Evolutionary conservation across 2,329 filamentous ascomycete genomes (phyloP).

Genomic region (Metarhizium brunneum): DNA sequence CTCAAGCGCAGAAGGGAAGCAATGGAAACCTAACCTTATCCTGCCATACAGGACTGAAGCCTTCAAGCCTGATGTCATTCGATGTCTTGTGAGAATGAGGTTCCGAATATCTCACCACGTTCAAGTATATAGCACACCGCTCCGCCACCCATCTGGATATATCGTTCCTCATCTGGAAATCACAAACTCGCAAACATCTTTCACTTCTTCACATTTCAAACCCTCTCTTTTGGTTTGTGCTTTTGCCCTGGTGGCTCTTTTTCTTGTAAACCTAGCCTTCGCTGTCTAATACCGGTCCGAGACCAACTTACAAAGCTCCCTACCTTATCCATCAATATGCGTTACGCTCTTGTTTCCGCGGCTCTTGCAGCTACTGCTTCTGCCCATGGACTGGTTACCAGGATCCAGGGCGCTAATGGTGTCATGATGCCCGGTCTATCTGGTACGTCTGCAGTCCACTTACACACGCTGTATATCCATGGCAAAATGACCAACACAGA

Average conservation of each 20-base stretch:
- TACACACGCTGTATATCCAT: not conserved
- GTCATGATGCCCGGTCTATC: slow-evolving; percentile 52
- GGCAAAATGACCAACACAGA: slow-evolving; percentile 3
- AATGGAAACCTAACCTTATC: no score
- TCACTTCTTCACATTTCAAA: not conserved
- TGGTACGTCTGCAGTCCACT: slow-evolving; percentile 13
- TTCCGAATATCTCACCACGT: not conserved
- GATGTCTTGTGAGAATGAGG: not conserved
- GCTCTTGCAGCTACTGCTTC: slow-evolving; percentile 37
- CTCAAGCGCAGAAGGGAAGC: not conserved
- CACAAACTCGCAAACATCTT: not conserved
- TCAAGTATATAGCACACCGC: not conserved
- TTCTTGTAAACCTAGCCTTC: not conserved
- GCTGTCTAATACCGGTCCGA: slow-evolving; percentile 2
- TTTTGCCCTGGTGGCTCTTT: not conserved
- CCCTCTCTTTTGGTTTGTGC: not conserved
- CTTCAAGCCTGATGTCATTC: not conserved
- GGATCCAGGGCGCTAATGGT: slow-evolving; percentile 49
- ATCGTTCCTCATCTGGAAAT: not conserved
- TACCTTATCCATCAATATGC: slow-evolving; percentile 16
- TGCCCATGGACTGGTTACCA: slow-evolving; percentile 49
- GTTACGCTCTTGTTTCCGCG: slow-evolving; percentile 17
- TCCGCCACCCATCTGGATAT: not conserved
- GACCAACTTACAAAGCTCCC: slow-evolving; percentile 1
- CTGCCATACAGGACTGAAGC: no score